These are phyloP conservation scores for Phytophthora vignae DNA, from an alignment of 352 stramenopile genomes.

Conservation along the genomic window DNA sequence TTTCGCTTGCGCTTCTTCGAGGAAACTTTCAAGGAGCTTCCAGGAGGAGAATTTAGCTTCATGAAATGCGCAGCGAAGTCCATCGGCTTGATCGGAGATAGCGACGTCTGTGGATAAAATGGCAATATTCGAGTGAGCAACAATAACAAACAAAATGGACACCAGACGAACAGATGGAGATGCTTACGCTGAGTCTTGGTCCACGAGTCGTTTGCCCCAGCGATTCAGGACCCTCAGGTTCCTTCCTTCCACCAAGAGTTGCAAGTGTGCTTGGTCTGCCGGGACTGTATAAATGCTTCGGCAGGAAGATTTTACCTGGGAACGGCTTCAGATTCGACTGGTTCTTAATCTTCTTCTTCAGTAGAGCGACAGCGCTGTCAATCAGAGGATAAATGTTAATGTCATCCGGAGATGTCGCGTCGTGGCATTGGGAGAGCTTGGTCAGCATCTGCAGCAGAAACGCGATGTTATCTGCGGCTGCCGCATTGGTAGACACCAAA, in stretches of 20 bases:
- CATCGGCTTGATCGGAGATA: slow-evolving; percentile 81
- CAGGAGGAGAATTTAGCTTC: slow-evolving; percentile 63
- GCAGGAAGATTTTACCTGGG: slow-evolving; percentile 84
- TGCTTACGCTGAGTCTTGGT: slow-evolving; percentile 57
- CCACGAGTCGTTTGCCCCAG: slow-evolving; percentile 17
- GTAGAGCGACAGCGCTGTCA: slow-evolving; percentile 55
- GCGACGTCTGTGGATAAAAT: slow-evolving; percentile 48
- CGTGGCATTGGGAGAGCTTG: slow-evolving; percentile 79
- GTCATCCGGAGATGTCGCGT: slow-evolving; percentile 49
- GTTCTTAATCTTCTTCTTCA: slow-evolving; percentile 89
- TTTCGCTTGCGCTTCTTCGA: slow-evolving; percentile 57
- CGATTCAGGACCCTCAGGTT: slow-evolving; percentile 38
- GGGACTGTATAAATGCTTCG: slow-evolving; percentile 68
- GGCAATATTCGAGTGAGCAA: slow-evolving; percentile 14
- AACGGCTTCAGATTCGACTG: slow-evolving; percentile 87
- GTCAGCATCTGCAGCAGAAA: slow-evolving; percentile 87
- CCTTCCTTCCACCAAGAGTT: slow-evolving; percentile 27
- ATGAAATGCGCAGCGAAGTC: slow-evolving; percentile 65
- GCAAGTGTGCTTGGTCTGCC: slow-evolving; percentile 30
- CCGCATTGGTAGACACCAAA: slow-evolving; percentile 59
- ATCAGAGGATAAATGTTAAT: slow-evolving; percentile 72
- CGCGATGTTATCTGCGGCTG: slow-evolving; percentile 82
- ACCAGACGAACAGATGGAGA: neutral
- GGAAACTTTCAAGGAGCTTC: slow-evolving; percentile 44
- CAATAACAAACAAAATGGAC: slow-evolving; percentile 6